Percentiles rank a stretch among this genome's conserved stretches.
phyloP scores from a whole-genome alignment of 768 basidiomycete genomes.

The Calocybe indica region DNA sequence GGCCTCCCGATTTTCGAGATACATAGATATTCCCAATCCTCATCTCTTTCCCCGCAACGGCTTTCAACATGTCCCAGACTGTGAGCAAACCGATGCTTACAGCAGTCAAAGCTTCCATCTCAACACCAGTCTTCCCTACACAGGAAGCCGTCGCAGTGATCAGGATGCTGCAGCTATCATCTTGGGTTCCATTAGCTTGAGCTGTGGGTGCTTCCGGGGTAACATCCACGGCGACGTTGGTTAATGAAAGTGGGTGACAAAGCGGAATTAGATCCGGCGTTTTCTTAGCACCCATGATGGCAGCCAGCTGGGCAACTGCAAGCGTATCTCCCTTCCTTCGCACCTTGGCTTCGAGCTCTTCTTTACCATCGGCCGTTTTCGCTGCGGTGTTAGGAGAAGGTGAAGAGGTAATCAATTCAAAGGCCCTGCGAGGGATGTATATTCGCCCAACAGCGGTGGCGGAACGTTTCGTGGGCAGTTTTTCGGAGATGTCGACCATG shows the following conservation, averaged over 20 bases:
- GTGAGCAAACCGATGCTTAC: conserved; percentile 75
- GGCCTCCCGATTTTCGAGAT: conserved; percentile 64
- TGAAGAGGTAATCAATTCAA: conserved; percentile 45
- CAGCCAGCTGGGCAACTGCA: conserved; percentile 77
- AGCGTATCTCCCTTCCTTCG: conserved; percentile 64
- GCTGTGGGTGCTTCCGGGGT: conserved; percentile 31
- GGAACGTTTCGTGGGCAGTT: conserved; percentile 51
- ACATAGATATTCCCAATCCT: conserved; percentile 66
- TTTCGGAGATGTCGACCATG: conserved; percentile 80
- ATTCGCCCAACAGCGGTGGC: conserved; percentile 79
- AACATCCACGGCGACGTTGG: conserved; percentile 62
- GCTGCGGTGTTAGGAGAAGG: conserved; percentile 5
- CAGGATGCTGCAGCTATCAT: conserved; percentile 40
- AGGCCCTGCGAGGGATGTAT: conserved; percentile 58
- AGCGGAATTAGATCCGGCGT: conserved; percentile 82
- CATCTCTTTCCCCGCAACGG: conserved; percentile 86
- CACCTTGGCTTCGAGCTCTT: conserved; percentile 37
- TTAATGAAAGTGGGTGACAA: conserved; percentile 78
- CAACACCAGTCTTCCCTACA: conserved; percentile 80
- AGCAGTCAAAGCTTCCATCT: conserved; percentile 91
- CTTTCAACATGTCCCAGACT: conserved; percentile 93
- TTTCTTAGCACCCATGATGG: conserved; percentile 82
- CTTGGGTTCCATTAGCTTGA: neutral
- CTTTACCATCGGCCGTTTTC: conserved; percentile 20
- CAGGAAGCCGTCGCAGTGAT: conserved; percentile 69